A percentile compares a stretch with the other conserved stretches of the same genome.
These are phyloP conservation scores for Mikania micrantha DNA, from an alignment of 129 eudicot genomes.

Conservation along the genomic window DNA sequence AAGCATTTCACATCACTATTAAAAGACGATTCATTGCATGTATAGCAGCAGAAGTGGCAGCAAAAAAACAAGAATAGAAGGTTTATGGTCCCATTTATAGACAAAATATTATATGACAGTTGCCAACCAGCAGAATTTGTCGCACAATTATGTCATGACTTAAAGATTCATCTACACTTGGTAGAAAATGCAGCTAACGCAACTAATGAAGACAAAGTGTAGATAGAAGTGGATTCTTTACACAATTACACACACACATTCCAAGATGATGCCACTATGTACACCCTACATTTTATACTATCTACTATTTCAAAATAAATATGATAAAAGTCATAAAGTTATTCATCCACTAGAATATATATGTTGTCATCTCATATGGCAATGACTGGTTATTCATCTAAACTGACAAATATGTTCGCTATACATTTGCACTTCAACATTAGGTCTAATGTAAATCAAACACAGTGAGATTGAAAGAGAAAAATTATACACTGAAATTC, in stretches of 20 bases:
- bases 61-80: neutral
- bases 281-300: neutral
- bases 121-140: conserved; percentile 11
- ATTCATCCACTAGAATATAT: neutral
- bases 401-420: neutral
- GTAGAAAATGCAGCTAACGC: conserved; percentile 9
- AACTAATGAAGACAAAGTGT: conserved; percentile 6
- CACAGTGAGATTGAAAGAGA: neutral
- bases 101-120: conserved; percentile 5
- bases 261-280: neutral
- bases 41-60: conserved; percentile 17
- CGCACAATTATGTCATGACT: neutral
- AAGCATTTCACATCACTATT: neutral
- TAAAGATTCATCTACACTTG: neutral
- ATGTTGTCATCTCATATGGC: neutral
- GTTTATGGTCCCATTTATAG: neutral
- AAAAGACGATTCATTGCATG: neutral
- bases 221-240: conserved; percentile 1
- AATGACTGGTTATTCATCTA: neutral
- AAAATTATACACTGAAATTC: too few species aligned
- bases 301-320: neutral
- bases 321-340: neutral
- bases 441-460: neutral
- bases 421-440: neutral
- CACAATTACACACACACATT: neutral